phyloP scores from a whole-genome alignment of 495 filamentous ascomycete genomes.

The Hypoxylon lienhwacheense region DNA sequence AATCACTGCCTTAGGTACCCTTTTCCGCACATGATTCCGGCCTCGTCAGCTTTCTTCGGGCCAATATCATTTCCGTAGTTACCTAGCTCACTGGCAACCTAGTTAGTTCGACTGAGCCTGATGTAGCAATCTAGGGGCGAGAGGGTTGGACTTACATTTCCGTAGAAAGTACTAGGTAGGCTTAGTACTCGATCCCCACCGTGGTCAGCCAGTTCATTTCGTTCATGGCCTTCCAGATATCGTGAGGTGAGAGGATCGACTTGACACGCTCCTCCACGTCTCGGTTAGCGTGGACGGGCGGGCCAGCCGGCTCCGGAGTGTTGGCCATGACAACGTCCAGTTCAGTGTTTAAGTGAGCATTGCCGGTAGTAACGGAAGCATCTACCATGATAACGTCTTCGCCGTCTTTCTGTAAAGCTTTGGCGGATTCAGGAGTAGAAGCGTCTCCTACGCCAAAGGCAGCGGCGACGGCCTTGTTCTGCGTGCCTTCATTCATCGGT shows the following conservation, averaged over 20 bases:
- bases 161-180: not conserved
- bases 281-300: too few species aligned
- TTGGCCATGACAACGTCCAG: too few species aligned
- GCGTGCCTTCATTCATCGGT: not conserved
- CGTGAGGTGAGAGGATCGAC: slow-evolving; percentile 9
- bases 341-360: too few species aligned
- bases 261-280: slow-evolving; percentile 1
- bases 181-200: slow-evolving; percentile 24
- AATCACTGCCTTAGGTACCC: too few species aligned
- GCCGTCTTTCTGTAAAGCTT: too few species aligned
- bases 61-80: not conserved
- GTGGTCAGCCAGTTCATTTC: slow-evolving; percentile 24
- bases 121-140: not conserved
- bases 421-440: too few species aligned
- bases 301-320: too few species aligned
- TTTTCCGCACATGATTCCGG: too few species aligned
- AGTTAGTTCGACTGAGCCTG: not conserved
- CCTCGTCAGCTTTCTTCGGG: too few species aligned
- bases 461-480: too few species aligned
- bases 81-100: not conserved
- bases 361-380: not conserved
- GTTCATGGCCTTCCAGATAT: slow-evolving; percentile 25
- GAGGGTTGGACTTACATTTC: slow-evolving; percentile 1
- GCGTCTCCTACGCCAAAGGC: too few species aligned
- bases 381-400: not conserved